Evolutionary conservation across 169 alveolate genomes (phyloP).

Genomic region (Plasmodium inui): DNA sequence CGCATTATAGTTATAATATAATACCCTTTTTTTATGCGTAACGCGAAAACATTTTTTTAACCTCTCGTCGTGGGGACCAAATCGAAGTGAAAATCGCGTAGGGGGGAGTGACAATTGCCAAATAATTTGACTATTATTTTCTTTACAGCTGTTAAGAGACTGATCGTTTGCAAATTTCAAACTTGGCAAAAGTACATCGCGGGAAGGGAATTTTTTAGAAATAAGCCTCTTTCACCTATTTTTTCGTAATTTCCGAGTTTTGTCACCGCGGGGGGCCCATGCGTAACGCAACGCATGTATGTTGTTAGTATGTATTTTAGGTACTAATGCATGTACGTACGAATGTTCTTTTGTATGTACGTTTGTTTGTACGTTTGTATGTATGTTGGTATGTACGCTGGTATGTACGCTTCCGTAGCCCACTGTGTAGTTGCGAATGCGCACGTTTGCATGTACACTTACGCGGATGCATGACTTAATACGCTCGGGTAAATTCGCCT

Average conservation of each 20-base stretch:
- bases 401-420: not conserved
- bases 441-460: not conserved
- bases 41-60: not conserved
- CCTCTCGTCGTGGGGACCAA: not conserved
- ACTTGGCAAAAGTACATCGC: not conserved
- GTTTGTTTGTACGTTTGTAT: not conserved
- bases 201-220: not conserved
- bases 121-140: not conserved
- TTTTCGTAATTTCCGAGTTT: conserved; percentile 15
- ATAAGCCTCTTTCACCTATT: not conserved
- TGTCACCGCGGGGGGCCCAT: not conserved
- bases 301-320: not conserved
- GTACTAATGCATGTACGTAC: not conserved
- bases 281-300: not conserved
- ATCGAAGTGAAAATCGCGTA: not conserved
- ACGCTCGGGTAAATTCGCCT: not conserved
- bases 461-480: not conserved
- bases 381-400: not conserved
- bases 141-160: not conserved
- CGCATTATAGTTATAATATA: not conserved
- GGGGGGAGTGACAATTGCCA: not conserved
- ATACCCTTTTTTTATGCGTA: not conserved
- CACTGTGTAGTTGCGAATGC: not conserved
- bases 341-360: not conserved
- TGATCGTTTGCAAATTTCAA: conserved; percentile 3